phyloP scores from a whole-genome alignment of 495 filamentous ascomycete genomes.

The Aspergillus saccharolyticus region DNA sequence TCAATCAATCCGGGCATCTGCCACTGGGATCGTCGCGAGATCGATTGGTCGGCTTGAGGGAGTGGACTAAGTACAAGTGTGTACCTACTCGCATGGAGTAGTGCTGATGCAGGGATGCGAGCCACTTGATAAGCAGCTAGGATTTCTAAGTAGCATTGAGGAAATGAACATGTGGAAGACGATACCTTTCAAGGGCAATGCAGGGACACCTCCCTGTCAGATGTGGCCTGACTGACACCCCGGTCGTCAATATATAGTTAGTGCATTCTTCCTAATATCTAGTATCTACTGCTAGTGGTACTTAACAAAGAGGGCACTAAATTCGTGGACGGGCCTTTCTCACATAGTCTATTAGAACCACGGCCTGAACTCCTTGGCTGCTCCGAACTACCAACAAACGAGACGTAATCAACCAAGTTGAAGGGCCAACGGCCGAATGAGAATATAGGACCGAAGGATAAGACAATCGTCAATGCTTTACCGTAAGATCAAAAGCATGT shows the following conservation, averaged over 20 bases:
- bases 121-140: no score
- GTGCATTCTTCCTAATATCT: background rate
- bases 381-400: no score
- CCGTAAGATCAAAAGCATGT: background rate
- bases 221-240: background rate
- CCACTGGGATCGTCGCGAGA: background rate
- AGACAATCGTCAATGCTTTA: background rate
- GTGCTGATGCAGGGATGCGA: background rate
- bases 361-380: background rate
- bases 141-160: no score
- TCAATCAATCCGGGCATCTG: background rate
- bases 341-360: background rate
- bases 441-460: no score
- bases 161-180: background rate
- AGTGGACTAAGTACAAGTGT: background rate
- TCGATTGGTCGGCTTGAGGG: background rate
- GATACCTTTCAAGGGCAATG: background rate
- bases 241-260: background rate
- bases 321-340: background rate
- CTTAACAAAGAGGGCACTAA: background rate
- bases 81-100: background rate
- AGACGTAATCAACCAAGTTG: no score
- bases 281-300: no score
- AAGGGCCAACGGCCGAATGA: no score
- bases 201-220: conserved; percentile 5